Percentiles rank a stretch among this genome's conserved stretches.
These are phyloP conservation scores for Umbelopsis sp. DNA, from an alignment of 192 early-diverging fungal genomes.

Conservation along the genomic window DNA sequence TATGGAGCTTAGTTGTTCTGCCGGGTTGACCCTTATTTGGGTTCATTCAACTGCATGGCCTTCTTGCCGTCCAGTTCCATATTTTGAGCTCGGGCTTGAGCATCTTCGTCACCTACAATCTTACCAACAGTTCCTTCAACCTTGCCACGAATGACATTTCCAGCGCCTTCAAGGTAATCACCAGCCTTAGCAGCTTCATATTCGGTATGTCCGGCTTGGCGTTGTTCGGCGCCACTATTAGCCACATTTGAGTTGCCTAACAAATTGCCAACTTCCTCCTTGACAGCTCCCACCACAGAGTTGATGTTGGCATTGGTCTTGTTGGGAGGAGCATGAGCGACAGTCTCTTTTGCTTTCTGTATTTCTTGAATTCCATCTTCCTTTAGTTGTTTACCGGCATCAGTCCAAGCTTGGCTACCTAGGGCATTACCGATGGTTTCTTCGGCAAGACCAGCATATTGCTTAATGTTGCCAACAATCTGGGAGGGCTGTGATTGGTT, in stretches of 20 bases:
- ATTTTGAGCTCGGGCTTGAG: not conserved
- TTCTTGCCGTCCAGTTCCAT: not conserved
- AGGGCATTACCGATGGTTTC: constrained; percentile 34
- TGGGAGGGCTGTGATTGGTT: constrained; percentile 16
- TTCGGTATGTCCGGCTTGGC: constrained; percentile 12
- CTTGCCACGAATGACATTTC: not conserved
- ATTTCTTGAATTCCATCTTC: constrained; percentile 3
- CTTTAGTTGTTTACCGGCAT: constrained; percentile 31
- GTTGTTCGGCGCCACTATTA: constrained; percentile 28
- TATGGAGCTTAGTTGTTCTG: no score
- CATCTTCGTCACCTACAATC: not conserved
- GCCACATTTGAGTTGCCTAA: constrained; percentile 20
- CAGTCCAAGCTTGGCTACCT: constrained; percentile 19
- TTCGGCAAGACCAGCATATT: constrained; percentile 30
- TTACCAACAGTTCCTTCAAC: constrained; percentile 18
- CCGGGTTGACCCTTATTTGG: not conserved
- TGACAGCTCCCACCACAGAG: constrained; percentile 31
- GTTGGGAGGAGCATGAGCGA: constrained; percentile 1
- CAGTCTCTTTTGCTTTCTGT: not conserved
- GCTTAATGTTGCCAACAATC: constrained; percentile 21
- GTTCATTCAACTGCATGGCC: not conserved
- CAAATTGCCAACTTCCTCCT: constrained; percentile 30
- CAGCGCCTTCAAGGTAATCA: constrained; percentile 17
- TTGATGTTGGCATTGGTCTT: constrained; percentile 23
- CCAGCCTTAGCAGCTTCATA: constrained; percentile 25